Percentiles rank a stretch among this genome's conserved stretches.
phyloP scores from a whole-genome alignment of 2,329 filamentous ascomycete genomes.

The Aureobasidium sp. region DNA sequence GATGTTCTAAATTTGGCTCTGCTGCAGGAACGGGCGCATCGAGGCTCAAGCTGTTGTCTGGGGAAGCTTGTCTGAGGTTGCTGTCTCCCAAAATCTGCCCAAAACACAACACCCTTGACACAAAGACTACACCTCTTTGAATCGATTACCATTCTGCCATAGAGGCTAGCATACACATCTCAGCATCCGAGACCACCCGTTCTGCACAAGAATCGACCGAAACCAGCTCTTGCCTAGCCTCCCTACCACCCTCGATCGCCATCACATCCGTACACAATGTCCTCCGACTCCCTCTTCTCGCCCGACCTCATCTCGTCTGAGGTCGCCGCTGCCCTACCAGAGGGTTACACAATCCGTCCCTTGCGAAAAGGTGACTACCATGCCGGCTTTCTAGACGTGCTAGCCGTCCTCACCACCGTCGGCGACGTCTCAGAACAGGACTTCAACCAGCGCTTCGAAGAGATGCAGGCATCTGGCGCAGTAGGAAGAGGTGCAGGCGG shows the following conservation, averaged over 20 bases:
- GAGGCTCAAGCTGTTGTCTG: slow-evolving; percentile 1
- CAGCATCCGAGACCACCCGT: too few species aligned
- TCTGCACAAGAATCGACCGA: neutral
- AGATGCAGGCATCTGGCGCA: slow-evolving; percentile 50
- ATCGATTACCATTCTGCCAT: neutral
- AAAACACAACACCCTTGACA: neutral
- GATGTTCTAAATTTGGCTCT: slow-evolving; percentile 5
- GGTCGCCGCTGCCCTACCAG: slow-evolving; percentile 65
- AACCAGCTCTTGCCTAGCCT: neutral
- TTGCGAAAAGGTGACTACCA: slow-evolving; percentile 71
- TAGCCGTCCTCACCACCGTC: slow-evolving; percentile 86
- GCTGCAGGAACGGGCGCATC: slow-evolving; percentile 5
- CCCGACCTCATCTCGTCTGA: slow-evolving; percentile 67
- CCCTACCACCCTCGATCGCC: neutral
- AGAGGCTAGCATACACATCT: too few species aligned
- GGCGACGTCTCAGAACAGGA: slow-evolving; percentile 71
- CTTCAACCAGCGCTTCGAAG: slow-evolving; percentile 75
- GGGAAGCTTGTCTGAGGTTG: neutral
- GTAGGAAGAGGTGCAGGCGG: slow-evolving; percentile 54
- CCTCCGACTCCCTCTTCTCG: slow-evolving; percentile 58
- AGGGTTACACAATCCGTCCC: slow-evolving; percentile 75
- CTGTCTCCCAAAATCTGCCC: neutral
- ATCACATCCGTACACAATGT: neutral
- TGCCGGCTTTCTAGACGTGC: slow-evolving; percentile 79
- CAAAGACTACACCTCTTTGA: neutral